phyloP scores from a whole-genome alignment of 169 alveolate species.

The Cryptosporidium sp. region DNA sequence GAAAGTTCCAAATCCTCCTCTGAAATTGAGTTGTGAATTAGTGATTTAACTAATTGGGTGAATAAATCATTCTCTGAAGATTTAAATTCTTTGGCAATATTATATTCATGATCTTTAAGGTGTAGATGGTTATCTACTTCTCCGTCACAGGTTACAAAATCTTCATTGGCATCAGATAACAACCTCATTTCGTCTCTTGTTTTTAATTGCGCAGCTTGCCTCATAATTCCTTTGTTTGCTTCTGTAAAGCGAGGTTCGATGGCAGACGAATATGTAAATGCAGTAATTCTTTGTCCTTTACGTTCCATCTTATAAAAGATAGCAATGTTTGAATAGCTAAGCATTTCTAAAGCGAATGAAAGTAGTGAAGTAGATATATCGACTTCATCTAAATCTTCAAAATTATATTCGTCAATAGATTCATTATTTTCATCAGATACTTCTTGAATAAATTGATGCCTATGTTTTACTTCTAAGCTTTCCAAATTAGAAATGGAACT shows the following conservation, averaged over 20 bases:
- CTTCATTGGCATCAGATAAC: not conserved
- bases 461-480: conserved; percentile 9
- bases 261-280: conserved; percentile 61
- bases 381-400: conserved; percentile 16
- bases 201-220: not conserved
- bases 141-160: not conserved
- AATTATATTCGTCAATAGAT: not conserved
- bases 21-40: conserved; percentile 43
- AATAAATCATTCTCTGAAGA: not conserved
- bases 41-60: conserved; percentile 1
- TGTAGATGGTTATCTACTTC: not conserved
- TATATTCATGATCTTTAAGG: conserved; percentile 37
- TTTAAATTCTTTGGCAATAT: conserved; percentile 10
- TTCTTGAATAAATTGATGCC: not conserved
- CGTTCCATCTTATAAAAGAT: conserved; percentile 53
- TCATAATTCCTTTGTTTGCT: conserved; percentile 33
- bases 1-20: conserved; percentile 43
- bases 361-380: conserved; percentile 57
- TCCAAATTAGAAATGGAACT: conserved; percentile 68
- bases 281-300: conserved; percentile 67
- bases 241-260: conserved; percentile 51
- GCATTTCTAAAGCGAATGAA: conserved; percentile 64
- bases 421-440: conserved; percentile 18
- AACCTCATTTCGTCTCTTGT: not conserved
- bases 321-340: conserved; percentile 63